phyloP scores from a whole-genome alignment of 345 rosid species.

The Melaleuca quinquenervia region DNA sequence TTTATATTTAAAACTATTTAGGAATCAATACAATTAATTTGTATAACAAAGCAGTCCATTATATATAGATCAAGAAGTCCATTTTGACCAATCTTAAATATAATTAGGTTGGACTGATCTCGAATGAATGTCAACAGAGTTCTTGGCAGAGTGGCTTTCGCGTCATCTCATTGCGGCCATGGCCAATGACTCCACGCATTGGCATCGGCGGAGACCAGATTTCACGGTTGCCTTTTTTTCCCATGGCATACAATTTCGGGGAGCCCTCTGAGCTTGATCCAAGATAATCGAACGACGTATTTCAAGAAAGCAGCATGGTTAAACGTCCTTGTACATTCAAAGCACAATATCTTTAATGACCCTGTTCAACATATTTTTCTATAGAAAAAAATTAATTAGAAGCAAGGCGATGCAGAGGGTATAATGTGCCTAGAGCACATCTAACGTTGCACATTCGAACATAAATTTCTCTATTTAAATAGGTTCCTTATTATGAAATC shows the following conservation, averaged over 20 bases:
- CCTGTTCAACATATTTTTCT: background rate
- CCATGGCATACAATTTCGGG: background rate
- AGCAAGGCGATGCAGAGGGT: background rate
- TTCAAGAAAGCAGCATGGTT: too few species aligned
- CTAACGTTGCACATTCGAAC: background rate
- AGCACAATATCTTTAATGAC: background rate
- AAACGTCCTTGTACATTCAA: fast-evolving
- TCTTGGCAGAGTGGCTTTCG: fast-evolving
- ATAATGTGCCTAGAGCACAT: background rate
- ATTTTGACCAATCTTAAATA: too few species aligned
- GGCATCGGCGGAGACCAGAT: background rate
- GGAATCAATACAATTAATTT: too few species aligned
- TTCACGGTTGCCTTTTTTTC: background rate
- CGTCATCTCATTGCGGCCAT: too few species aligned
- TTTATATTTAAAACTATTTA: too few species aligned
- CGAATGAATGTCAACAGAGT: background rate
- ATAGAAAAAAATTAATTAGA: background rate
- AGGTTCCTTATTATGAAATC: background rate
- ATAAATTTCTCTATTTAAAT: background rate
- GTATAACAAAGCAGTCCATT: too few species aligned
- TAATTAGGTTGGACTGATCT: background rate
- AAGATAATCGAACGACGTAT: too few species aligned
- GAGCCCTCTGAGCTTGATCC: too few species aligned
- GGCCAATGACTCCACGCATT: too few species aligned
- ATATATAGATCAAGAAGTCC: too few species aligned